Percentiles rank a stretch among this genome's conserved stretches.
These are phyloP conservation scores for Citrus reticulata DNA, from an alignment of 345 rosid genomes.

Conservation along the genomic window DNA sequence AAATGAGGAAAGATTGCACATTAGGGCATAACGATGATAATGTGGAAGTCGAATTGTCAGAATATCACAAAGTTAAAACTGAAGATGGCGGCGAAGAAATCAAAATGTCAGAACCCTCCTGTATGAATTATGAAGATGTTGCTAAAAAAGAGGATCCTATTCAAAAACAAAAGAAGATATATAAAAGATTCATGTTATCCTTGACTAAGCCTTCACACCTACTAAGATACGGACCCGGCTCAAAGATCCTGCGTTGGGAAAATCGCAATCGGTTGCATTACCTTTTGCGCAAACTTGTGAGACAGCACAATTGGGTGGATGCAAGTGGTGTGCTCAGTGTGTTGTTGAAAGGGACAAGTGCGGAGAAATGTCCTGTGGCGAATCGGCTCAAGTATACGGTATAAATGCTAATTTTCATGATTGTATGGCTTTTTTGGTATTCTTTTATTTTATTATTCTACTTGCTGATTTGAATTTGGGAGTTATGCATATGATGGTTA, in stretches of 20 bases:
- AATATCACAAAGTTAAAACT: background rate
- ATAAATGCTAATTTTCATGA: background rate
- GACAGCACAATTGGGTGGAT: conserved; percentile 53
- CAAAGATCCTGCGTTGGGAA: conserved; percentile 30
- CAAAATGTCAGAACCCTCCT: background rate
- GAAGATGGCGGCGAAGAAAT: background rate
- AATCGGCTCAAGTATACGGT: conserved; percentile 76
- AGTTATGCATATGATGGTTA: background rate
- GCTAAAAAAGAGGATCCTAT: background rate
- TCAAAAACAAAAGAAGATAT: conserved; percentile 2
- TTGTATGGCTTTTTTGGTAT: background rate
- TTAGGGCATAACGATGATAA: background rate
- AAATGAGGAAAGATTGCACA: background rate
- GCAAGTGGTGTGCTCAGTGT: conserved; percentile 66
- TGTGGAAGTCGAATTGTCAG: background rate
- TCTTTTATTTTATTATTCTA: background rate
- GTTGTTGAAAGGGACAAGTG: conserved; percentile 50
- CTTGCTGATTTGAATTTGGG: background rate
- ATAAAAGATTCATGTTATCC: conserved; percentile 34
- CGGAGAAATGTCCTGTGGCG: conserved; percentile 29
- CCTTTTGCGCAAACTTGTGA: conserved; percentile 46
- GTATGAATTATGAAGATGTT: too few relatives aligned
- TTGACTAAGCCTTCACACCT: conserved; percentile 54
- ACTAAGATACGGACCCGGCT: conserved; percentile 28
- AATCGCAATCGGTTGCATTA: conserved; percentile 33